Conservation (phyloP, 2,329 filamentous ascomycete species). For the Aureobasidium zeae region DNA sequence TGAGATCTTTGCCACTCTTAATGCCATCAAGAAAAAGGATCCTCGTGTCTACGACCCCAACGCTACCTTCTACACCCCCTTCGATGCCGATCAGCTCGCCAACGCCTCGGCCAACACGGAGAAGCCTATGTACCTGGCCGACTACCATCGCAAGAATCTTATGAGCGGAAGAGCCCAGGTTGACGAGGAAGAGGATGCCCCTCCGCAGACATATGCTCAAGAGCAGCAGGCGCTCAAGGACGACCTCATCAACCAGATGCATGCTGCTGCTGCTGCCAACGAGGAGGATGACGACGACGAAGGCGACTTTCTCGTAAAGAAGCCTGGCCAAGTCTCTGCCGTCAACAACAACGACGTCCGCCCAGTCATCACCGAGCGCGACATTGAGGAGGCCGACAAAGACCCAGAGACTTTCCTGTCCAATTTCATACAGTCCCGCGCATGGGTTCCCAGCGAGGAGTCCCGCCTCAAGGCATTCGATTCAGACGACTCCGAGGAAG, state of each 20-base stretch:
- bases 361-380: constrained; percentile 42
- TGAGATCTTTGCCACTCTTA: constrained; percentile 76
- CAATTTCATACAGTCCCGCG: constrained; percentile 86
- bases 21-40: constrained; percentile 83
- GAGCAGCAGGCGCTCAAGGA: constrained; percentile 79
- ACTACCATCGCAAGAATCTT: constrained; percentile 91
- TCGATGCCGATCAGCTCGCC: constrained; percentile 43
- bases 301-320: constrained; percentile 66
- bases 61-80: constrained; percentile 64
- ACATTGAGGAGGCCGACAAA: constrained; percentile 69
- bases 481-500: constrained; percentile 76
- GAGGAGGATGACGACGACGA: constrained; percentile 41
- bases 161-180: constrained; percentile 58
- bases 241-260: constrained; percentile 70
- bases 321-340: constrained; percentile 40
- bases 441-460: constrained; percentile 67
- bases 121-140: constrained; percentile 74
- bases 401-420: constrained; percentile 89
- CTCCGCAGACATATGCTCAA: constrained; percentile 67
- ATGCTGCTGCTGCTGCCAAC: constrained; percentile 47
- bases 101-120: constrained; percentile 38
- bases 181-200: constrained; percentile 42
- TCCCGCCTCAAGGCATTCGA: constrained; percentile 73
- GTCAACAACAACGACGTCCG: neutral
- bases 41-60: constrained; percentile 79